Evolutionary conservation across 2,329 filamentous ascomycete species (phyloP).

Genomic region (Metarhizium sp.): DNA sequence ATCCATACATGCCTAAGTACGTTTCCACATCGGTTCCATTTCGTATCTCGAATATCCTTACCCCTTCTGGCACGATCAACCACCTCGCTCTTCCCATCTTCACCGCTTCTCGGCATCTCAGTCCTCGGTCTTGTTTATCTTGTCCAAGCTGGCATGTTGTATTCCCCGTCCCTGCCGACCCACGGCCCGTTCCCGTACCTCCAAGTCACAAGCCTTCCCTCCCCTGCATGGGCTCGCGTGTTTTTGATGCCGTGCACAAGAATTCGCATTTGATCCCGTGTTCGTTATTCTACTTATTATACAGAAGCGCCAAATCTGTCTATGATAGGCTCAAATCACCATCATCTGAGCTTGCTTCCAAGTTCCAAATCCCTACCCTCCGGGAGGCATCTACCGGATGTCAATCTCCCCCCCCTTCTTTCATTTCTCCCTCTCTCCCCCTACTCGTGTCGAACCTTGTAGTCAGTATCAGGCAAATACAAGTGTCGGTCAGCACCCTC

Average conservation of each 20-base stretch:
- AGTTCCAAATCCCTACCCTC: background rate
- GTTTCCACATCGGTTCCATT: no score
- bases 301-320: constrained; percentile 1
- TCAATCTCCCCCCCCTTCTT: constrained; percentile 9
- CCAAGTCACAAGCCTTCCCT: background rate
- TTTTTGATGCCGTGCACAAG: background rate
- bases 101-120: background rate
- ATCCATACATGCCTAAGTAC: no score
- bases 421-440: constrained; percentile 9
- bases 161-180: background rate
- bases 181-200: constrained; percentile 1
- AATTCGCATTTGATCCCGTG: background rate
- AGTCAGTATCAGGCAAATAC: constrained; percentile 88
- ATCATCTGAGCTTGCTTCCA: background rate
- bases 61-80: background rate
- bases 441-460: constrained; percentile 62
- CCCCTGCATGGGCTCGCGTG: background rate
- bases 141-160: background rate
- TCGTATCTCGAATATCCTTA: background rate
- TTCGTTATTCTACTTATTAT: constrained; percentile 2
- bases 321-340: background rate
- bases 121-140: background rate
- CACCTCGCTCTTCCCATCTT: background rate
- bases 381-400: background rate
- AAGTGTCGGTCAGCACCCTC: constrained; percentile 86